Conservation (phyloP, 768 basidiomycete species). For the Exsudoporus frostii region DNA sequence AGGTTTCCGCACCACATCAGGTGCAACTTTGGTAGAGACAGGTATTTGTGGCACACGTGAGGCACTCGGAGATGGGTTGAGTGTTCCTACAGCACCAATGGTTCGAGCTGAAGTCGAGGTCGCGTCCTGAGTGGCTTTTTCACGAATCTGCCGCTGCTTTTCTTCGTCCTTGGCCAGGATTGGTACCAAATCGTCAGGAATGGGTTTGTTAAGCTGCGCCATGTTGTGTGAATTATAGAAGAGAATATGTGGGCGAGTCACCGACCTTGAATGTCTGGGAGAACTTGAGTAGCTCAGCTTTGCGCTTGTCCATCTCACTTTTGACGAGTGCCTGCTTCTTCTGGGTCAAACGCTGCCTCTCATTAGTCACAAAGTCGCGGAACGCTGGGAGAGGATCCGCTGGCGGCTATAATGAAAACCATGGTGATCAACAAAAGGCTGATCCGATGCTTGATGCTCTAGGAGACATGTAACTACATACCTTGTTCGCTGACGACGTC, state of each 20-base stretch:
- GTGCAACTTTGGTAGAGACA: conserved; percentile 27
- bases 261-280: conserved; percentile 91
- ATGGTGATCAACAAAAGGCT: conserved; percentile 5
- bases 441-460: neutral
- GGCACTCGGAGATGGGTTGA: conserved; percentile 44
- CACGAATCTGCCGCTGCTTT: conserved; percentile 79
- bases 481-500: conserved; percentile 47
- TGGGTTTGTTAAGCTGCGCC: conserved; percentile 82
- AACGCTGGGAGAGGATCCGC: conserved; percentile 81
- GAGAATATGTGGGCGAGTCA: neutral
- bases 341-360: conserved; percentile 85
- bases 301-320: conserved; percentile 91
- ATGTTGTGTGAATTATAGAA: neutral
- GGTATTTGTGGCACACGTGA: conserved; percentile 39
- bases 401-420: conserved; percentile 45
- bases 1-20: conserved; percentile 30
- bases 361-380: conserved; percentile 88
- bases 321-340: conserved; percentile 88
- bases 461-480: conserved; percentile 23
- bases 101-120: conserved; percentile 61
- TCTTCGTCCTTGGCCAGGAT: conserved; percentile 93
- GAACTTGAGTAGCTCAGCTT: conserved; percentile 92
- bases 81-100: conserved; percentile 52
- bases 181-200: conserved; percentile 90
- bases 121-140: conserved; percentile 72